Base-by-base conservation (phyloP, 371 early-diverging fungal genomes). In the Actinomortierella ambigua region DNA sequence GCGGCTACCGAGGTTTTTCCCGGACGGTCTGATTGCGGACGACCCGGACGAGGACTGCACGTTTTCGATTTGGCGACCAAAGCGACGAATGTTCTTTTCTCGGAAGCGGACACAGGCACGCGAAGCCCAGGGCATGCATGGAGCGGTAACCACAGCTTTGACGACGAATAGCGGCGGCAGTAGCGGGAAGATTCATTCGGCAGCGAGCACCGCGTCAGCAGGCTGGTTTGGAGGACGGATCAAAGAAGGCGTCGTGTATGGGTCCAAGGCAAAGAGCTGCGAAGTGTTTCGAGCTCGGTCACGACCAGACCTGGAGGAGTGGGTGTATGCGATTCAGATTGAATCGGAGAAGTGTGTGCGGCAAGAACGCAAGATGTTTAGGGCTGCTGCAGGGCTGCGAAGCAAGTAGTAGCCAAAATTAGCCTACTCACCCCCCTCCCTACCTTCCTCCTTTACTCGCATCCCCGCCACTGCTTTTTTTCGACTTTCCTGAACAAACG, bases 51-150 rank as follows among this genome's bases (percentile, higher is more conserved):
- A 81, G 17, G 82, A 82, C 0, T 83, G 88, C 44, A 71, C 82
- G 3, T 88, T 88, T 43, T 79, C 85, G 13, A 65, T 88, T 22
- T 88, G 88, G 88, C 73, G 82, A 51, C 79, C 82, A 9, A 65
- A 76, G 18, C 55, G 63, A 8, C 57, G 77, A 54, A 64, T 61
- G 17, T 77, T 73, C 46, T 84, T 83, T 57, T 79, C 77, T 44
- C 63, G 62, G 1, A 34, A 34, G 11, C 4, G 34, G 11, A 34
- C 34, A 34, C 34, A 34, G 34, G 34, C 34, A 34, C 34, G 34
- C 4, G 34, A 34, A 11, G 34, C 34, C 7, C 34, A 34, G 11
- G 34, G 34, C 34, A 34, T 34, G 34, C 34, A 11, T 34, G n/a
- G n/a, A n/a, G n/a, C n/a, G n/a, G n/a, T n/a, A n/a, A n/a, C n/a